Base-by-base conservation (phyloP, 1,284 basidiomycete genomes). In the Veloboletus limbatus region DNA sequence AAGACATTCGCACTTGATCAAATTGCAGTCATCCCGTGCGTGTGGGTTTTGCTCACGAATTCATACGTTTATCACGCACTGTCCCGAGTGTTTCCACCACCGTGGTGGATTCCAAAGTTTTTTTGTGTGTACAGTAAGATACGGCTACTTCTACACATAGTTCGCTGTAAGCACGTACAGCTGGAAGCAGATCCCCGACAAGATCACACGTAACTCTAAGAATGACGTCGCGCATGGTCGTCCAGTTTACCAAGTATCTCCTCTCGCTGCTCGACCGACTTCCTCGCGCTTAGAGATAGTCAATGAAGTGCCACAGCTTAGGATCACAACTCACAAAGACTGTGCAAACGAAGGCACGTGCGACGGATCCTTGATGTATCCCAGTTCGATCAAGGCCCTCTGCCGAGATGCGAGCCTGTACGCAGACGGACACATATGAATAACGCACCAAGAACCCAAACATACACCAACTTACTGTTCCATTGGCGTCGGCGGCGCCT, bases 271-370 rank as follows among this genome's bases (percentile, higher is more conserved):
- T 74, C 70, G 6, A 52, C 36, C 8, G 70, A 57, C 51, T 73
- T 74, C 32, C 68, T 67, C 16, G 66, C 67, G 42, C 77, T 80
- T 47, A 42, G 16, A 10, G 16, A 48, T 10, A 5, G 35, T 55
- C 28, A 57, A 28, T 28, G 14, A 33, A 13, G 4, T 10, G 35
- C 40, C 30, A 2, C 8, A n/a, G 36, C 6, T 20, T 1, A 59
- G 16, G 37, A 26, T 14, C 9, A 13, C 14, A 20, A 67, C 81
- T 65, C 52, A 85, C 84, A 87, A 86, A 28, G 77, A 71, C 41
- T 73, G 71, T 4, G 84, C 82, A 56, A 87, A 85, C 6, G 56
- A 54, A 4, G 78, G 67, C 3, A 82, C 59, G 41, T 85, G 75
- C 11, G 66, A 68, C 4, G 72, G 67, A 24, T 62, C 66, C 43